Evolutionary conservation across 2,329 filamentous ascomycete genomes (phyloP).

Genomic region (Aspergillus transmontanensis): DNA sequence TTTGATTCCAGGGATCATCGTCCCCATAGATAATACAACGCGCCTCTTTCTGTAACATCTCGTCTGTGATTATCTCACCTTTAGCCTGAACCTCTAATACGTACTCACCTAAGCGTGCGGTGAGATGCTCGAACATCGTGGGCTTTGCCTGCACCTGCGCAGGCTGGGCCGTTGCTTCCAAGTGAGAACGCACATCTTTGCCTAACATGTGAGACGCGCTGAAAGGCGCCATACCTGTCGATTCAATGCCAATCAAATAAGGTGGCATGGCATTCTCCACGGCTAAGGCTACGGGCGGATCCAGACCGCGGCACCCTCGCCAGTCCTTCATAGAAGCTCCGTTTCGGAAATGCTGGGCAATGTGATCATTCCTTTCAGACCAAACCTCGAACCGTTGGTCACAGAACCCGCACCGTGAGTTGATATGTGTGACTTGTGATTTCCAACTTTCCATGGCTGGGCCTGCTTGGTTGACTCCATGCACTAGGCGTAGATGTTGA

Average conservation of each 20-base stretch:
- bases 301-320: constrained; percentile 37
- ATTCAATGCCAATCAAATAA: constrained; percentile 38
- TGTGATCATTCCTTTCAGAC: constrained; percentile 38
- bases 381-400: constrained; percentile 33
- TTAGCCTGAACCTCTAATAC: constrained; percentile 26
- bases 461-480: constrained; percentile 47
- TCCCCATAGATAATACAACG: constrained; percentile 33
- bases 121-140: constrained; percentile 23
- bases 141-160: constrained; percentile 27
- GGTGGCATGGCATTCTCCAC: constrained; percentile 42
- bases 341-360: constrained; percentile 39
- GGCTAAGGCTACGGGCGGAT: constrained; percentile 31
- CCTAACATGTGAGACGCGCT: constrained; percentile 10
- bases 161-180: not conserved
- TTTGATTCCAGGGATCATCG: constrained; percentile 42
- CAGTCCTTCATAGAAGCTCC: constrained; percentile 39
- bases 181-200: not conserved
- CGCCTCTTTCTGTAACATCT: constrained; percentile 35
- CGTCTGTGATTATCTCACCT: constrained; percentile 29
- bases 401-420: constrained; percentile 42
- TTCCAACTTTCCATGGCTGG: constrained; percentile 56
- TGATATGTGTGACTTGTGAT: constrained; percentile 49
- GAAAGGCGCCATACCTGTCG: constrained; percentile 18
- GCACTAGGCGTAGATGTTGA: constrained; percentile 60
- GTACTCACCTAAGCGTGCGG: constrained; percentile 17